Base-by-base conservation (phyloP, 1,284 basidiomycete species). In the Tranzscheliella williamsii region DNA sequence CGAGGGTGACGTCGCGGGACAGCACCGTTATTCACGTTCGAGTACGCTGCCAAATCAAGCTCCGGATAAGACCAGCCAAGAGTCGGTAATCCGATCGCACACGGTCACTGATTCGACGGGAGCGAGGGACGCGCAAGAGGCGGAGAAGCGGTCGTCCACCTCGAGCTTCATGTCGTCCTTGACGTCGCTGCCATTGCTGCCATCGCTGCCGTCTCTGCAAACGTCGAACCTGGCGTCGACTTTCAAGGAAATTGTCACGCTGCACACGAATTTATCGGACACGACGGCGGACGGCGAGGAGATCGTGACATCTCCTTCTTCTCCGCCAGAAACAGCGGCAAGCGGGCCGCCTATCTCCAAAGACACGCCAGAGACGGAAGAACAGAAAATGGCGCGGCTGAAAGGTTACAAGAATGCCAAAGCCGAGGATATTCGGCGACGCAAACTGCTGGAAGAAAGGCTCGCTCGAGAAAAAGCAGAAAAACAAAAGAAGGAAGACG, bases 401-500 rank as follows among this genome's bases (percentile, higher is more conserved):
- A 65, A 51, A 24, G 51, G 54, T 4, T 62, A 61, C 34, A 68
- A 68, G 52, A 65, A 60, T 32, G 64, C 64, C 2, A 67, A 68
- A 31, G 61, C 55, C 8, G 64, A 67, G 35, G 65, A 68, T 18
- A 41, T 60, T 8, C n/a, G 56, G 4, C n/a, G 62, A 16, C 39
- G 62, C 7, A 47, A 49, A 9, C 16, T 65, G 32, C 26, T 65
- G 4, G 26, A 49, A 15, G 46, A 61, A 24, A 16, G 38, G 18
- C 24, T 64, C 27, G 47, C 26, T 15, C 22, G 45, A 15, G 47
- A 51, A 31, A 42, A 22, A 17, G n/a, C 6, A 7, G 43, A 53
- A 12, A 39, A 42, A 31, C 42, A 50, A 24, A 26, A 37, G 35
- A 16, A 32, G 29, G 23, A 38, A 34, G 8, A 34, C n/a, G n/a